Evolutionary conservation across 768 basidiomycete species (phyloP), one percentile per base, ranked within the genome.

Genomic region (Infundibulicybe gibba): DNA sequence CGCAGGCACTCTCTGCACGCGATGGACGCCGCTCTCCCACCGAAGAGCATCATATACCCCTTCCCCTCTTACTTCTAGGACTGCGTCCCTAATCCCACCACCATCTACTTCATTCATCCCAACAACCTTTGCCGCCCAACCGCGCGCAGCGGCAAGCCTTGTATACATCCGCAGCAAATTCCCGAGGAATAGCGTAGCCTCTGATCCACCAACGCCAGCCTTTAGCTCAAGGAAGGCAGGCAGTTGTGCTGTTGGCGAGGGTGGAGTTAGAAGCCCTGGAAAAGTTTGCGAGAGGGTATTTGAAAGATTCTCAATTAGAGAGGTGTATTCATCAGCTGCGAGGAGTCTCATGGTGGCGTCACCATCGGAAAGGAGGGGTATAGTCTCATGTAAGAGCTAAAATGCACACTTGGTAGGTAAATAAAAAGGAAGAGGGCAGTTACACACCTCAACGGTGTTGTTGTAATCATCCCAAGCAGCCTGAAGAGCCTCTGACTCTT

Each of bases 1-100:
- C 8, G 82, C 82, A 1, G 97, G 97, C 1, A 98, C 90, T 35
- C 97, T 67, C 67, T 98, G 95, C 0, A 99, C 93, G 2, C 97
- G 76, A 67, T 98, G 97, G 0, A 99, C 93, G 2, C 97, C 97
- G 49, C 88, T 93, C 64, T 99, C 97, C 83, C 87, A 94, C 32
- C 84, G 70, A 44, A 98, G 62, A 1, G 71, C 64, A 49, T 94
- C 94, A 55, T 89, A 97, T 9, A 81, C 83, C 0, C 87, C 85
- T 1, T 76, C 66, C 0, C 91, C 90, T 49, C 84, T 83, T 11
- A 94, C 69, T 58, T 94, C 91, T 8, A 93, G 63, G 15, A 87
- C 78, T 5, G 85, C 90, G 48, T 92, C 89, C 54, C 83, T 87
- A 40, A 83, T 67, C 1, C 90, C 88, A n/a, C 83, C 83, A 5